These are phyloP conservation scores for Metschnikowia rubicola DNA, from an alignment of 805 yeast species.

Conservation along the genomic window DNA sequence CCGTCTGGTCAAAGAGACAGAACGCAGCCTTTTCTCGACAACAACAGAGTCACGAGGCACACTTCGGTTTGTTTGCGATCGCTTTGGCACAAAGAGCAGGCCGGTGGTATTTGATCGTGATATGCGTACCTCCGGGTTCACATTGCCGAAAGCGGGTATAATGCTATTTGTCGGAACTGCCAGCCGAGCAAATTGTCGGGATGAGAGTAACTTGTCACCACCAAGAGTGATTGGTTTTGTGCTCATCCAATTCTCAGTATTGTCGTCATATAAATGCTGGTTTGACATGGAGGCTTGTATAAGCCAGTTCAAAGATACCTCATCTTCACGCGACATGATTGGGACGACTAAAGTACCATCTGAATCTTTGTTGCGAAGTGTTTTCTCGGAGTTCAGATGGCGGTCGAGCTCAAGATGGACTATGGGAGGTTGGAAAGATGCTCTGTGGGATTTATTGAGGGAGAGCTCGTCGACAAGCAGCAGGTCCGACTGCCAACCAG, in stretches of 20 bases:
- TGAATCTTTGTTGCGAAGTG: conserved; percentile 9
- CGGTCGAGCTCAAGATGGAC: neutral
- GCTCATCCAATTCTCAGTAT: conserved; percentile 16
- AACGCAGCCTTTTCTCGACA: no score
- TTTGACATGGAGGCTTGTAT: conserved; percentile 12
- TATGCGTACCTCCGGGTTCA: neutral
- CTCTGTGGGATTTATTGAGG: conserved; percentile 6
- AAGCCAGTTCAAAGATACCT: conserved; percentile 8
- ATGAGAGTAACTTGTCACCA: neutral
- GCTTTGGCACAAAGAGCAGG: neutral
- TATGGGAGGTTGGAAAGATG: neutral
- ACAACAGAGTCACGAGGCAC: no score
- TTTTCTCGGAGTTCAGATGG: neutral
- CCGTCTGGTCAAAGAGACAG: no score
- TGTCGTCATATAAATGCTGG: conserved; percentile 8
- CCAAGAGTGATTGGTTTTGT: neutral
- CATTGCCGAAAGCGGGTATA: neutral
- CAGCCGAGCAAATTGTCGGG: no score
- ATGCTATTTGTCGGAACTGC: no score
- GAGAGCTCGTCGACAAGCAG: conserved; percentile 5
- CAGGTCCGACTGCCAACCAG: conserved; percentile 4
- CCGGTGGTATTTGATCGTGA: conserved; percentile 1
- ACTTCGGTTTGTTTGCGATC: no score
- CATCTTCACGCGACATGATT: neutral
- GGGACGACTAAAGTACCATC: conserved; percentile 7